Percentiles rank a stretch among this genome's conserved stretches.
These are phyloP conservation scores for Casuarina equisetifolia DNA, from an alignment of 306 rosid species.

Conservation along the genomic window DNA sequence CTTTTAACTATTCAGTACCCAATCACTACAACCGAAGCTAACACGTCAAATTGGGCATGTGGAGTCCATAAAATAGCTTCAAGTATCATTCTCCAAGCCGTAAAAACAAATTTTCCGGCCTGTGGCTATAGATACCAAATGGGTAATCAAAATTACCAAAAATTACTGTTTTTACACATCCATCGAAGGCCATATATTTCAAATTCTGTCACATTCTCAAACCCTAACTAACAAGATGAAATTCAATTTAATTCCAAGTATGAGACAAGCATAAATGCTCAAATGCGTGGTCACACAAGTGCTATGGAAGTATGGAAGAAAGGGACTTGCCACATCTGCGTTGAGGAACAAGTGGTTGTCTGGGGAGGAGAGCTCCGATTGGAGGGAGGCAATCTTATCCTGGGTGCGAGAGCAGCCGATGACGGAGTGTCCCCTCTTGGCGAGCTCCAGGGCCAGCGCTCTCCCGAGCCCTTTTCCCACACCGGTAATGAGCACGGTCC, in stretches of 20 bases:
- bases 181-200: background rate
- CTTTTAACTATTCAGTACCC: no score
- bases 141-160: background rate
- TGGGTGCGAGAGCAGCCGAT: conserved; percentile 82
- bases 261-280: background rate
- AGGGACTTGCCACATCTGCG: conserved; percentile 52
- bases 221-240: background rate
- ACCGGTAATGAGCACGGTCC: conserved; percentile 69
- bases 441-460: conserved; percentile 72
- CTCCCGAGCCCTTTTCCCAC: conserved; percentile 75
- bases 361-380: conserved; percentile 44
- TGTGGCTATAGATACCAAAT: no score
- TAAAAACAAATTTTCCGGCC: no score
- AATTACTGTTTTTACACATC: background rate
- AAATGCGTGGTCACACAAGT: background rate
- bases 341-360: conserved; percentile 54
- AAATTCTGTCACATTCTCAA: background rate
- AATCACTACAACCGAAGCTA: no score
- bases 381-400: conserved; percentile 59
- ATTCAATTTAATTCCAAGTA: background rate
- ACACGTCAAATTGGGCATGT: no score
- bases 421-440: conserved; percentile 66
- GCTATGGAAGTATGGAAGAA: background rate
- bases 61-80: no score
- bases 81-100: no score